Evolutionary conservation across 768 basidiomycete genomes (phyloP).

Genomic region (Leccinum subgranulosum): DNA sequence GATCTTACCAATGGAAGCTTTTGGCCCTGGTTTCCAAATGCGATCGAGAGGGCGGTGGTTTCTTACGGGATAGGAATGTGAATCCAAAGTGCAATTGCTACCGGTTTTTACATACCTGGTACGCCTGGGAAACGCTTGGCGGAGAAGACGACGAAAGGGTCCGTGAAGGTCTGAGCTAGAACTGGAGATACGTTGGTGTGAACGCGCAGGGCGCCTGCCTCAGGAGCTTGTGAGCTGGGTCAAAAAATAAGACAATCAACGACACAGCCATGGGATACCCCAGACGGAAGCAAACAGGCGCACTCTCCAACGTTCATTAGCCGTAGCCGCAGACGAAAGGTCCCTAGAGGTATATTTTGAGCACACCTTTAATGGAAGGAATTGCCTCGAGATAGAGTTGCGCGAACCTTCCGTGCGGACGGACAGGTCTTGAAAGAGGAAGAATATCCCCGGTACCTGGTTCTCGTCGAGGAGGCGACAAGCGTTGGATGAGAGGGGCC

Average conservation of each 20-base stretch:
- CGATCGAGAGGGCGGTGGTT: slow-evolving; percentile 86
- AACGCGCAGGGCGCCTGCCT: slow-evolving; percentile 59
- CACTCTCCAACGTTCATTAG: slow-evolving; percentile 91
- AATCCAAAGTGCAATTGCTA: slow-evolving; percentile 13
- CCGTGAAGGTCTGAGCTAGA: slow-evolving; percentile 79
- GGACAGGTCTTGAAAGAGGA: slow-evolving; percentile 92
- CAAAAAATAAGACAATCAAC: slow-evolving; percentile 21
- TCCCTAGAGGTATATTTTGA: slow-evolving; percentile 46
- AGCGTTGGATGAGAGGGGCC: slow-evolving; percentile 84
- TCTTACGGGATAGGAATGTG: slow-evolving; percentile 42
- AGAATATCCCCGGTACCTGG: slow-evolving; percentile 85
- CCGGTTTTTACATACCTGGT: slow-evolving; percentile 55
- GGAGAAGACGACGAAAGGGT: slow-evolving; percentile 82
- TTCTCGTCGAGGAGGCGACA: slow-evolving; percentile 82
- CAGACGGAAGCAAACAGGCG: slow-evolving; percentile 38
- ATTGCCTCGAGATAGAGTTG: slow-evolving; percentile 25
- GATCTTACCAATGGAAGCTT: slow-evolving; percentile 76
- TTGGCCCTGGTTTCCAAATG: slow-evolving; percentile 87
- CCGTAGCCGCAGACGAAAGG: slow-evolving; percentile 81
- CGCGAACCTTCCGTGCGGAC: slow-evolving; percentile 84
- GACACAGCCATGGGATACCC: slow-evolving; percentile 15
- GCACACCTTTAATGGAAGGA: slow-evolving; percentile 20
- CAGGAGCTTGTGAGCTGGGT: slow-evolving; percentile 67
- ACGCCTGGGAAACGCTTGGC: slow-evolving; percentile 96
- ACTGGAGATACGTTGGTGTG: slow-evolving; percentile 72